phyloP scores from a whole-genome alignment of 139 green algal species.

The Raphidocelis subcapitata region DNA sequence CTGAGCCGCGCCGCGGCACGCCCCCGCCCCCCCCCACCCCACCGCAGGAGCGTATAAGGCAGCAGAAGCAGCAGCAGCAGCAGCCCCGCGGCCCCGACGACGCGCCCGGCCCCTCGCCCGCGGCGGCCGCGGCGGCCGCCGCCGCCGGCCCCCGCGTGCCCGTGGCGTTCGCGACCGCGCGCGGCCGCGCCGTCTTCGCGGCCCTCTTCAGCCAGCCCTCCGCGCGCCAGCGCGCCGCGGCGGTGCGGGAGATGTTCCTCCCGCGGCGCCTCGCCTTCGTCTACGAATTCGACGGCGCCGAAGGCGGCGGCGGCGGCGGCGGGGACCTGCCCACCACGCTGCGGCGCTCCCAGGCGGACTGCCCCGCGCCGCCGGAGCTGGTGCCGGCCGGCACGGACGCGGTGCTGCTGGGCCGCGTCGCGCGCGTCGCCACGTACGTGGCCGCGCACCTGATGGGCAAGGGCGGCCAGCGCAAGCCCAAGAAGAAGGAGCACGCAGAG shows the following conservation, averaged over 20 bases:
- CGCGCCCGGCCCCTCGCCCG: no score
- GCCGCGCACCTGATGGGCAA: slow-evolving; percentile 13
- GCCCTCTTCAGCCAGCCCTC: slow-evolving; percentile 54
- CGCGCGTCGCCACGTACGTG: slow-evolving; percentile 91
- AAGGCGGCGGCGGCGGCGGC: slow-evolving; percentile 15
- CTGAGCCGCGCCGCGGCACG: not conserved
- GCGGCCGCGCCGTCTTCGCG: slow-evolving; percentile 53
- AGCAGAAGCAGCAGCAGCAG: slow-evolving; percentile 20
- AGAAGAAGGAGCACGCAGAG: no score
- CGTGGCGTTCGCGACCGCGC: slow-evolving; percentile 45
- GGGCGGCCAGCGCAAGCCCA: not conserved
- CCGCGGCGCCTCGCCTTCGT: slow-evolving; percentile 82
- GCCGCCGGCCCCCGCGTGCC: slow-evolving; percentile 4
- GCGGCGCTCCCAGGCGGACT: slow-evolving; percentile 85
- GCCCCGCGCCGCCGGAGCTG: slow-evolving; percentile 44
- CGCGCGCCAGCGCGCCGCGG: not conserved
- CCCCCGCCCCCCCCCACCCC: not conserved
- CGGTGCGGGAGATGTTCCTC: slow-evolving; percentile 65
- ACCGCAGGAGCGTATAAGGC: not conserved
- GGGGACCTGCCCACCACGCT: slow-evolving; percentile 85
- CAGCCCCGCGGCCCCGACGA: no score
- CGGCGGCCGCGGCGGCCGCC: slow-evolving; percentile 7
- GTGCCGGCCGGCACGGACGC: no score
- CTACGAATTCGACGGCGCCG: slow-evolving; percentile 79
- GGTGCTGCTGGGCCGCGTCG: slow-evolving; percentile 73